Evolutionary conservation across 2,329 filamentous ascomycete genomes (phyloP).

Genomic region (Phyllosticta citribraziliensis): DNA sequence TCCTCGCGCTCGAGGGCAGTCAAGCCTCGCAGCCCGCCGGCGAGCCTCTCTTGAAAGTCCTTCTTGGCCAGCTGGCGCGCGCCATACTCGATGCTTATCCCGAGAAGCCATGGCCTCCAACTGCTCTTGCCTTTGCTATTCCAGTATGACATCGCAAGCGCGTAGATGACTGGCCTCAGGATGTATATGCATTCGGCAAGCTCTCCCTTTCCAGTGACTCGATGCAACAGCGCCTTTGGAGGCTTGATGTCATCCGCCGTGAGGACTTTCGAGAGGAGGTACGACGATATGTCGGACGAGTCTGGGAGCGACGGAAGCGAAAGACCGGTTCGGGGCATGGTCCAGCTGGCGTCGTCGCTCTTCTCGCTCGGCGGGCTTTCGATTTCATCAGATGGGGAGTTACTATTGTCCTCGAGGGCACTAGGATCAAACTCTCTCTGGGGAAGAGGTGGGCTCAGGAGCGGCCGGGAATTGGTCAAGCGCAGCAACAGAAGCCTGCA

Average conservation of each 20-base stretch:
- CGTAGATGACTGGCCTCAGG: constrained; percentile 77
- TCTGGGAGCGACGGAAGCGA: constrained; percentile 75
- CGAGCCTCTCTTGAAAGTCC: constrained; percentile 50
- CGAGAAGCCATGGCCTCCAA: constrained; percentile 88
- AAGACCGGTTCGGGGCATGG: constrained; percentile 89
- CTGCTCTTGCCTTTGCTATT: constrained; percentile 58
- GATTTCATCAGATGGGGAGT: constrained; percentile 33
- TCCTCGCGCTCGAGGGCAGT: constrained; percentile 86
- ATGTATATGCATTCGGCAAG: constrained; percentile 88
- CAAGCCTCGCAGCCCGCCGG: constrained; percentile 63
- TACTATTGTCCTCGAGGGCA: constrained; percentile 41
- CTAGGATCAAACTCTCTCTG: constrained; percentile 71
- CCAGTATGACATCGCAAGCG: constrained; percentile 66
- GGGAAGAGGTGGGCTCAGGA: constrained; percentile 75
- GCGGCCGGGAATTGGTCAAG: constrained; percentile 70
- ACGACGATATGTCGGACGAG: constrained; percentile 71
- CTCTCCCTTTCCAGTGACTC: constrained; percentile 62
- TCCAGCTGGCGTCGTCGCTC: constrained; percentile 50
- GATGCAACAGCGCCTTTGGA: constrained; percentile 75
- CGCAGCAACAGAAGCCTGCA: constrained; percentile 73
- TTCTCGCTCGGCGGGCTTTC: constrained; percentile 32
- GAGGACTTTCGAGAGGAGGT: constrained; percentile 80
- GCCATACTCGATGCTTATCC: constrained; percentile 74
- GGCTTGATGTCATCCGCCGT: constrained; percentile 96
- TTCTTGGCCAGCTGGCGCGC: constrained; percentile 74